Percentiles rank a stretch among this genome's conserved stretches.
phyloP scores from a whole-genome alignment of 2,329 filamentous ascomycete genomes.

The Ampelomyces quisqualis region DNA sequence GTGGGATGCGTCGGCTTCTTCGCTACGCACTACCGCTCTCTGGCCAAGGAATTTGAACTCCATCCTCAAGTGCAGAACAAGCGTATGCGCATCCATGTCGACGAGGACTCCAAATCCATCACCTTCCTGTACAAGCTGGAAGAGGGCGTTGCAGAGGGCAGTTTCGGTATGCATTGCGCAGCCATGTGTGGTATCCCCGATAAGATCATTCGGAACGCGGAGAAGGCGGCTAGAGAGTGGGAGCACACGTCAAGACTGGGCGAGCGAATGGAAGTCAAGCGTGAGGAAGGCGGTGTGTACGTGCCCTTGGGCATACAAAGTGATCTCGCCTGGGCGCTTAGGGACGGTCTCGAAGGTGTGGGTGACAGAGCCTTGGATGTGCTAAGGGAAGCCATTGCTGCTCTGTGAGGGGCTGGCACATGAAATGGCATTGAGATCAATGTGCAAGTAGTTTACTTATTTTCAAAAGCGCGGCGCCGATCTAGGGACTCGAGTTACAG shows the following conservation, averaged over 20 bases:
- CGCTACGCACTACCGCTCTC: constrained; percentile 93
- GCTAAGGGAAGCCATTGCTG: constrained; percentile 58
- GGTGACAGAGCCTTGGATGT: constrained; percentile 58
- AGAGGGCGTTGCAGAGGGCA: constrained; percentile 89
- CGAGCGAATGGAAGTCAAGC: constrained; percentile 78
- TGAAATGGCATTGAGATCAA: neutral
- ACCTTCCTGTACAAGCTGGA: constrained; percentile 96
- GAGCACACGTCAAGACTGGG: constrained; percentile 91
- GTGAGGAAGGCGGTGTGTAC: constrained; percentile 69
- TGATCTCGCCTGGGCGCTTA: constrained; percentile 77
- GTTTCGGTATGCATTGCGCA: constrained; percentile 98
- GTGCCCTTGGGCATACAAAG: constrained; percentile 84
- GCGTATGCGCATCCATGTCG: constrained; percentile 93
- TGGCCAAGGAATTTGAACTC: constrained; percentile 83
- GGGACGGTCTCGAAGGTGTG: constrained; percentile 51
- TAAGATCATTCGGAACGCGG: constrained; percentile 80
- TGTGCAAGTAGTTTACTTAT: neutral
- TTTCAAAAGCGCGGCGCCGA: constrained; percentile 1
- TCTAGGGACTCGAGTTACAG: neutral
- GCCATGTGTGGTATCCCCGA: constrained; percentile 93
- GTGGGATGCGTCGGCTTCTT: constrained; percentile 96
- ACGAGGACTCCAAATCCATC: constrained; percentile 79
- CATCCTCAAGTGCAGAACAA: constrained; percentile 86
- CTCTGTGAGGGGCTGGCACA: constrained; percentile 42
- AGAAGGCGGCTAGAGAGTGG: constrained; percentile 87